phyloP scores from a whole-genome alignment of 352 stramenopile species.

The Phytophthora ohioensis region DNA sequence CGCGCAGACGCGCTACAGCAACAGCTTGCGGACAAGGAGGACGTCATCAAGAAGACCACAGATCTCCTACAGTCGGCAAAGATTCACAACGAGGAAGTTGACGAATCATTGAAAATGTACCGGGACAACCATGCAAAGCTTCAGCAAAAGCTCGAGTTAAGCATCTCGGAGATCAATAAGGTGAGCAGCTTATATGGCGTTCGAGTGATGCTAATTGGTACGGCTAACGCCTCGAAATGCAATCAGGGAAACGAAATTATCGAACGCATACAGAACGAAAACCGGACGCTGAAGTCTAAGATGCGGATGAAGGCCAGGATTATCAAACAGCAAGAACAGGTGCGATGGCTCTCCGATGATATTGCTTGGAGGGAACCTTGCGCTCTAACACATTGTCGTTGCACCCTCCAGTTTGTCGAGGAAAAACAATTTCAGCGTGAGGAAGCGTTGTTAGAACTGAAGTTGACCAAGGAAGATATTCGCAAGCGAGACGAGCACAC shows the following conservation, averaged over 20 bases:
- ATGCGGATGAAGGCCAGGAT: constrained; percentile 91
- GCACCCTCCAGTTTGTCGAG: constrained; percentile 57
- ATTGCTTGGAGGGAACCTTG: not conserved
- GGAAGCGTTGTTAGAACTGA: constrained; percentile 67
- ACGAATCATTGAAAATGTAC: constrained; percentile 90
- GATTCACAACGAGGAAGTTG: constrained; percentile 81
- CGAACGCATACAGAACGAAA: constrained; percentile 89
- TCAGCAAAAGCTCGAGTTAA: constrained; percentile 90
- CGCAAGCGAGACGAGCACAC: constrained; percentile 78
- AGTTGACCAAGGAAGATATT: constrained; percentile 72
- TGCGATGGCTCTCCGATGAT: constrained; percentile 17
- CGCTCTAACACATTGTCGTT: not conserved
- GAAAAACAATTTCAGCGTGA: constrained; percentile 83
- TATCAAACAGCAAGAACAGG: constrained; percentile 90
- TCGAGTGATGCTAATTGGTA: not conserved
- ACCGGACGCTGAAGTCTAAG: constrained; percentile 76
- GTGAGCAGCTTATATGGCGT: constrained; percentile 33
- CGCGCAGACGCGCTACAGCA: constrained; percentile 73
- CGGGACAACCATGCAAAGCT: constrained; percentile 84
- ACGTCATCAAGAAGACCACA: constrained; percentile 76
- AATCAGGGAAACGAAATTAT: constrained; percentile 90
- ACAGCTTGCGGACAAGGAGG: constrained; percentile 82
- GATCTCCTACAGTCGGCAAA: constrained; percentile 75
- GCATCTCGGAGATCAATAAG: constrained; percentile 93
- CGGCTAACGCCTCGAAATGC: too few species aligned